Conservation (phyloP, 192 early-diverging fungal genomes). For the Linnemannia hyalina region DNA sequence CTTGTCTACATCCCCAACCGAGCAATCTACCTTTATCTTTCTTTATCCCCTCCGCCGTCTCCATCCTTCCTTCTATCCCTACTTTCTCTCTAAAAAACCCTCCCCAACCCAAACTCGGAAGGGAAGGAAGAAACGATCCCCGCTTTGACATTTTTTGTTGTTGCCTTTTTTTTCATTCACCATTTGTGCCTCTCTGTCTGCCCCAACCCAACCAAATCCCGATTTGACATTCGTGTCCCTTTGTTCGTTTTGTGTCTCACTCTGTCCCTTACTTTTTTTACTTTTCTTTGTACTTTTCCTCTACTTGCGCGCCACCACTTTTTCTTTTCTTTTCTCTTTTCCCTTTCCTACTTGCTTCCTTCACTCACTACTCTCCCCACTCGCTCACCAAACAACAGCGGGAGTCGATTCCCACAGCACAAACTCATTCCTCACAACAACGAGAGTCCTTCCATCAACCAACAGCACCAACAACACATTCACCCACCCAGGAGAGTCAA, state of each 20-base stretch:
- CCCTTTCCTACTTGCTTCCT: background rate
- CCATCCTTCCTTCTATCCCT: background rate
- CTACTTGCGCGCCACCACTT: background rate
- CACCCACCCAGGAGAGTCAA: background rate
- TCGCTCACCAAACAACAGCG: background rate
- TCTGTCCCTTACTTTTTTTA: background rate
- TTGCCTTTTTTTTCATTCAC: background rate
- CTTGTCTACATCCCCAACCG: too few species aligned
- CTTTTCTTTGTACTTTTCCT: background rate
- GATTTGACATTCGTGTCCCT: too few species aligned
- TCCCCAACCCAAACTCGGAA: too few species aligned
- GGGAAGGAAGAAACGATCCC: too few species aligned
- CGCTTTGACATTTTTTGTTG: too few species aligned
- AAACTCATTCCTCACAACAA: background rate
- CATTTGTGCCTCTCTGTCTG: too few species aligned
- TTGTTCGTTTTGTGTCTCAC: too few species aligned
- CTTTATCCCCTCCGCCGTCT: background rate
- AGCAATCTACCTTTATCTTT: background rate
- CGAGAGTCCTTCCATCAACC: background rate
- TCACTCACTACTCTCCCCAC: background rate
- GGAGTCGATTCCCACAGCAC: background rate
- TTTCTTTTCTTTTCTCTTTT: background rate
- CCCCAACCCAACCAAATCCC: too few species aligned
- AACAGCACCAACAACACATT: background rate
- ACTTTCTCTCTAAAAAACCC: too few species aligned